These are phyloP conservation scores for Candida ipomoeae DNA, from an alignment of 805 yeast genomes.

Conservation along the genomic window DNA sequence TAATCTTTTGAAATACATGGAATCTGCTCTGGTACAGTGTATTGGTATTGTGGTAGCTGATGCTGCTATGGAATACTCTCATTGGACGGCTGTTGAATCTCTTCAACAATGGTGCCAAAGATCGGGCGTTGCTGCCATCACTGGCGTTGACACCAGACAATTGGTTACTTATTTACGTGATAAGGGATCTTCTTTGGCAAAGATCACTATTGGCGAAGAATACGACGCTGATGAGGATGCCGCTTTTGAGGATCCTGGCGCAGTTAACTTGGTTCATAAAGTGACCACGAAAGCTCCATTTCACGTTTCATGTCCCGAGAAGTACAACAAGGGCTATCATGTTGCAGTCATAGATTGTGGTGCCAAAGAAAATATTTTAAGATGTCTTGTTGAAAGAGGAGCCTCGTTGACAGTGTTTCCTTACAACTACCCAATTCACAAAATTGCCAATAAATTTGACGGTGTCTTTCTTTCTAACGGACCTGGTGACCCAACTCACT, in stretches of 20 bases:
- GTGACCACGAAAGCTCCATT: slow-evolving; percentile 95
- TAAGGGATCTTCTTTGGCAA: slow-evolving; percentile 91
- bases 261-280: slow-evolving; percentile 83
- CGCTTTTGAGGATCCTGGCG: slow-evolving; percentile 86
- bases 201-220: slow-evolving; percentile 84
- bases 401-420: slow-evolving; percentile 97
- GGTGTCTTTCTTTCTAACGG: slow-evolving; percentile 96
- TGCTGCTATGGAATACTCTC: slow-evolving; percentile 93
- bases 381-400: slow-evolving; percentile 92
- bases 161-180: slow-evolving; percentile 91
- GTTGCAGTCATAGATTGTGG: slow-evolving; percentile 97
- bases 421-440: slow-evolving; percentile 87
- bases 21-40: slow-evolving; percentile 87
- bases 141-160: slow-evolving; percentile 97
- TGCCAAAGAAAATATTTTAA: slow-evolving; percentile 93
- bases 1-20: slow-evolving; percentile 84
- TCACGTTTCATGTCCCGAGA: slow-evolving; percentile 66
- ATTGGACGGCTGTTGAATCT: slow-evolving; percentile 98
- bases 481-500: slow-evolving; percentile 97
- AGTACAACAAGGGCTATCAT: slow-evolving; percentile 56
- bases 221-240: slow-evolving; percentile 90
- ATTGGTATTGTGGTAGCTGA: slow-evolving; percentile 95
- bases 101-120: slow-evolving; percentile 94
- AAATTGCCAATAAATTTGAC: slow-evolving; percentile 86
- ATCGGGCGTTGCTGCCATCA: slow-evolving; percentile 89